These are phyloP conservation scores for Coprinellus micaceus DNA, from an alignment of 768 basidiomycete genomes.

Conservation along the genomic window DNA sequence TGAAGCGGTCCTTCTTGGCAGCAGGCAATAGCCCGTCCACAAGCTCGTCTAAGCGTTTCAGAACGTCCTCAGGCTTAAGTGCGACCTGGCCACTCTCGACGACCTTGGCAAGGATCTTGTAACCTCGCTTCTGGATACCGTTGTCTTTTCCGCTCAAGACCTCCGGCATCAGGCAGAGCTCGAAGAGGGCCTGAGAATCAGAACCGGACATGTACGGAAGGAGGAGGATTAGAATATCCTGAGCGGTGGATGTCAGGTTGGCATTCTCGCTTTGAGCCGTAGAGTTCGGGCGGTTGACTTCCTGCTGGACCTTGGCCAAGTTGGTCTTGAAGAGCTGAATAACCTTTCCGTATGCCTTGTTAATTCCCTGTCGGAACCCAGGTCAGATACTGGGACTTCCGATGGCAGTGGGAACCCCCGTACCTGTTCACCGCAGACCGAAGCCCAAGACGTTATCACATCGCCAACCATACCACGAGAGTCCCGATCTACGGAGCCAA, in stretches of 20 bases:
- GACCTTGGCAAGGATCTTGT: slow-evolving; percentile 78
- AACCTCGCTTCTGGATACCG: slow-evolving; percentile 92
- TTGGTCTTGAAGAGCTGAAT: slow-evolving; percentile 66
- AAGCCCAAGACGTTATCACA: slow-evolving; percentile 83
- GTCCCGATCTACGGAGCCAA: slow-evolving; percentile 78
- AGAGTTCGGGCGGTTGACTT: slow-evolving; percentile 25
- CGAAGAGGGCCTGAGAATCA: slow-evolving; percentile 64
- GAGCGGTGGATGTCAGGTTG: slow-evolving; percentile 58
- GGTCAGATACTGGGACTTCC: background rate
- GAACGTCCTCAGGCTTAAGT: slow-evolving; percentile 51
- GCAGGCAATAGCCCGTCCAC: slow-evolving; percentile 68
- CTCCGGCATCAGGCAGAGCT: slow-evolving; percentile 60
- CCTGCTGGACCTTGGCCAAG: slow-evolving; percentile 38
- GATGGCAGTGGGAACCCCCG: slow-evolving; percentile 11
- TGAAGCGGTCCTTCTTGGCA: slow-evolving; percentile 91
- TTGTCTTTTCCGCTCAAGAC: slow-evolving; percentile 78
- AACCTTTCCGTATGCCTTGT: slow-evolving; percentile 80
- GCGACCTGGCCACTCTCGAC: slow-evolving; percentile 59
- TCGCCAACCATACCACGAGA: slow-evolving; percentile 76
- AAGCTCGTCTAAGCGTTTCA: slow-evolving; percentile 63
- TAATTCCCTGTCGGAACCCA: slow-evolving; percentile 50
- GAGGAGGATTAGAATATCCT: slow-evolving; percentile 84
- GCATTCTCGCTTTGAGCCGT: slow-evolving; percentile 32
- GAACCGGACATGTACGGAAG: slow-evolving; percentile 65
- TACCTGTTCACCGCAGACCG: slow-evolving; percentile 72